Evolutionary conservation across 805 yeast genomes (phyloP), one percentile per base, ranked within the genome.

Genomic region (Osmozyma mogii): DNA sequence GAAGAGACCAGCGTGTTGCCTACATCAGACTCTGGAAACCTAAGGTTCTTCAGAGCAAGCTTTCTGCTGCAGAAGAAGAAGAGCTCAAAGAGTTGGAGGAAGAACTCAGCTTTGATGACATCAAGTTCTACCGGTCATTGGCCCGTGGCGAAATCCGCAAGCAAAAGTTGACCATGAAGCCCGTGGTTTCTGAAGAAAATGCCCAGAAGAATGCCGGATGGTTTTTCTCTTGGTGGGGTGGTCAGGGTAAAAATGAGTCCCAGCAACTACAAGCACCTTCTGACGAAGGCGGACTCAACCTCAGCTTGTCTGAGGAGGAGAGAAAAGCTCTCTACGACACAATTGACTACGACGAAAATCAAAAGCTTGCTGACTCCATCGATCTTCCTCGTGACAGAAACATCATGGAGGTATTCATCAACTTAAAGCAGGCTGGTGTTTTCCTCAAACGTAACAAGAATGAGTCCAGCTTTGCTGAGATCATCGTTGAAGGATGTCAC

Each of bases 301-400:
- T 63, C 20, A 44, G 44, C 17, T 43, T 92, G 51, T 74, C 92
- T 0, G 95, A 84, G 9, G 95, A 87, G 41, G 96, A 92, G 47
- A 69, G 84, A 38, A 70, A 84, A 47, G 98, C 94, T 35, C 63
- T 92, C 13, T 88, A 85, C 47, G 94, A 84, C 36, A 94, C 96
- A 0, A 88, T 92, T 40, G 99, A 88, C 38, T 88, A 78, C 43
- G 84, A 88, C 43, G 95, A 88, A 37, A 55, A 65, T 13, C 63
- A 70, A 28, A 61, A 61, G 1, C 32, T 70, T 1, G 45, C 65
- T 1, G 75, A 74, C 17, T 59, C 78, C 1, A 56, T 76, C 5
- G 78, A 81, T 35, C 46, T 82, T 2, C 94, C 96, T 0, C 70
- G 75, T 30, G 94, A 85, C 34, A 60, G 84, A 20, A 72, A 81